Percentiles rank a stretch among this genome's conserved stretches.
These are phyloP conservation scores for Diaporthe sp. DNA, from an alignment of 2,329 filamentous ascomycete species.

Conservation along the genomic window DNA sequence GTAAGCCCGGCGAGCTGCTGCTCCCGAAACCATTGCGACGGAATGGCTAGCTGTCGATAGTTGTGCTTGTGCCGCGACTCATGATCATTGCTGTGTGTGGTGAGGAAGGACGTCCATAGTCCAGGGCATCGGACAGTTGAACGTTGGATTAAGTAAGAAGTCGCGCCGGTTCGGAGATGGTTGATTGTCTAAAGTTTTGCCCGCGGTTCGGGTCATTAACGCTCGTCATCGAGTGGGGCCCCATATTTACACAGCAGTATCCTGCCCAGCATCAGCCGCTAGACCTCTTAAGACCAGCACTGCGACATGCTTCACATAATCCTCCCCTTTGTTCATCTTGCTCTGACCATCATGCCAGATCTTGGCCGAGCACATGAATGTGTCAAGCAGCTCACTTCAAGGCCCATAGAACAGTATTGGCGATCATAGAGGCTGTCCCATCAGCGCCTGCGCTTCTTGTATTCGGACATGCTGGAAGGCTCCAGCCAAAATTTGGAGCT, in stretches of 20 bases:
- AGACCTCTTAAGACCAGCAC: background rate
- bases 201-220: constrained; percentile 19
- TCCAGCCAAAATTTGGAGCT: background rate
- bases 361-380: background rate
- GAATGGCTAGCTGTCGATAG: constrained; percentile 33
- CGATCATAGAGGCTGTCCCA: background rate
- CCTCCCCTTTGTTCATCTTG: background rate
- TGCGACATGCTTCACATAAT: background rate
- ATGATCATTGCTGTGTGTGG: constrained; percentile 32
- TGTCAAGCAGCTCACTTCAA: background rate
- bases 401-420: background rate
- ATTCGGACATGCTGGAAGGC: background rate
- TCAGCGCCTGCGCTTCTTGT: background rate
- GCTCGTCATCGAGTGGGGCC: constrained; percentile 33
- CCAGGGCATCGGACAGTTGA: constrained; percentile 1
- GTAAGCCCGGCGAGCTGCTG: constrained; percentile 55
- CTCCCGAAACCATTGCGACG: constrained; percentile 61
- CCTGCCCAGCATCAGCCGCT: background rate
- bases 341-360: background rate
- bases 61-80: constrained; percentile 19
- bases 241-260: background rate
- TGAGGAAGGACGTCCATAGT: constrained; percentile 7
- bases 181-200: constrained; percentile 31
- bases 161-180: constrained; percentile 15
- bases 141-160: constrained; percentile 12